Percentiles rank a stretch among this genome's conserved stretches.
Conservation (phyloP, 192 early-diverging fungal genomes). For the Dissophora globulifera region DNA sequence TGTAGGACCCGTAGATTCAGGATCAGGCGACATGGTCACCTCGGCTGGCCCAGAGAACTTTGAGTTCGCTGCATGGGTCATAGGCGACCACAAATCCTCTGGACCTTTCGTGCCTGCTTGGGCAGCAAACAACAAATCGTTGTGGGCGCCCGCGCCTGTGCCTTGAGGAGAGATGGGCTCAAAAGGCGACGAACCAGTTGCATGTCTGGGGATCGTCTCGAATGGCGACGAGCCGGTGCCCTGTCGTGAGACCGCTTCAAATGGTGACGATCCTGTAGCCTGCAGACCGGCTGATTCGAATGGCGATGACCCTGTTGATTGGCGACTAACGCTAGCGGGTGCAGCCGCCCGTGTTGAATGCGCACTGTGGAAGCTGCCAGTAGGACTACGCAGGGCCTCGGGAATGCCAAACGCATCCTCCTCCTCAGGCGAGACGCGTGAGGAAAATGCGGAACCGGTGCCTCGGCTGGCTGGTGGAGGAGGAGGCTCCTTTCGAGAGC, state of each 20-base stretch:
- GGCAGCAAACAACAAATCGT: not conserved
- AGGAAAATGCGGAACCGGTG: slow-evolving; percentile 1
- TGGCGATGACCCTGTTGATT: slow-evolving; percentile 41
- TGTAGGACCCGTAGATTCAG: slow-evolving; percentile 10
- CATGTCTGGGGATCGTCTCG: slow-evolving; percentile 21
- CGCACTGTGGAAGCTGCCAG: slow-evolving; percentile 47
- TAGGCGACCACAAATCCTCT: slow-evolving; percentile 35
- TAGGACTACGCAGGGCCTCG: slow-evolving; percentile 42
- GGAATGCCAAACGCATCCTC: slow-evolving; percentile 53
- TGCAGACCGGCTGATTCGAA: slow-evolving; percentile 25
- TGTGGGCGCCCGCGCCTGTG: slow-evolving; percentile 32
- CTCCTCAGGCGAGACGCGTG: slow-evolving; percentile 25
- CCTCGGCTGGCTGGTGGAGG: slow-evolving; percentile 51
- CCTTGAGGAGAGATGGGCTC: slow-evolving; percentile 29
- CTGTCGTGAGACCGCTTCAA: slow-evolving; percentile 28
- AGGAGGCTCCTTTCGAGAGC: slow-evolving; percentile 49
- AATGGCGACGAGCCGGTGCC: slow-evolving; percentile 37
- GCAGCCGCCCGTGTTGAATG: slow-evolving; percentile 16
- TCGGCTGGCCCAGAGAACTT: slow-evolving; percentile 2
- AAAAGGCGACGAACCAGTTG: slow-evolving; percentile 25
- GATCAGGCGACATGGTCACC: slow-evolving; percentile 25
- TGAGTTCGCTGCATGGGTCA: slow-evolving; percentile 36
- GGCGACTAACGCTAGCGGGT: slow-evolving; percentile 14
- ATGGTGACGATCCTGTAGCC: slow-evolving; percentile 26
- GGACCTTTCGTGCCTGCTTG: not conserved